Percentiles rank a stretch among this genome's conserved stretches.
These are phyloP conservation scores for Phytopythium delawarense DNA, from an alignment of 352 stramenopile genomes.

Conservation along the genomic window DNA sequence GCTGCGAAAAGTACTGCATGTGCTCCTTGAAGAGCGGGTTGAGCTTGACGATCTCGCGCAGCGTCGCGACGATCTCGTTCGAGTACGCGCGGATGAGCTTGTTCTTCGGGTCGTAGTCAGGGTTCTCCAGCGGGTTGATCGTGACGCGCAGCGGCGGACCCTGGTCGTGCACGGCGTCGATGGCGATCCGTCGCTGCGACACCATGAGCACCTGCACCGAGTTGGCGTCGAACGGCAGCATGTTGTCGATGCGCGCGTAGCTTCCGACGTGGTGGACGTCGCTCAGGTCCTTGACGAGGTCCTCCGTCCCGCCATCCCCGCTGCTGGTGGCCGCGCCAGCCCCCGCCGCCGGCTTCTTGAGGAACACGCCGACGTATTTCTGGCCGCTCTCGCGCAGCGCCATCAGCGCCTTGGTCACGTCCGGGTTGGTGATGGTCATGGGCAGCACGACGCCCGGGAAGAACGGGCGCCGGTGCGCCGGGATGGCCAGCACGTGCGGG, in stretches of 20 bases:
- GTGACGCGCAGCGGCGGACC: conserved; percentile 56
- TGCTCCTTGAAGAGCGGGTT: conserved; percentile 98
- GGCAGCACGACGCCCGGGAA: conserved; percentile 80
- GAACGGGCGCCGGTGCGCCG: conserved; percentile 68
- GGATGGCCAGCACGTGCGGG: conserved; percentile 77
- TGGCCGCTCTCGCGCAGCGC: conserved; percentile 80
- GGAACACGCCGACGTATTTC: conserved; percentile 93
- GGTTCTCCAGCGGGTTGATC: conserved; percentile 75
- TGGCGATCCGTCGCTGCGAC: conserved; percentile 85
- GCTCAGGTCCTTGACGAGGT: conserved; percentile 90
- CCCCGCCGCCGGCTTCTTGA: conserved; percentile 68
- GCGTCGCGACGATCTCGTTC: conserved; percentile 97
- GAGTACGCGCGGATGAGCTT: conserved; percentile 94
- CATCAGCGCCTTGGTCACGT: conserved; percentile 88
- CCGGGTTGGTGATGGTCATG: conserved; percentile 83
- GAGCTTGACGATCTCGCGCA: conserved; percentile 96
- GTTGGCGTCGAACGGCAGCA: conserved; percentile 76
- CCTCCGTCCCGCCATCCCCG: conserved; percentile 37
- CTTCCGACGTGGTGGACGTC: conserved; percentile 95
- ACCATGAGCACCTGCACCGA: conserved; percentile 84
- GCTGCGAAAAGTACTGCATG: conserved; percentile 96
- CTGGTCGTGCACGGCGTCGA: conserved; percentile 67
- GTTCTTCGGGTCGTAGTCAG: conserved; percentile 60
- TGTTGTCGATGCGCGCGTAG: conserved; percentile 94
- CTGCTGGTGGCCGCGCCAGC: background rate